Conservation (phyloP, 371 early-diverging fungal genomes). For the Mucor indicus region DNA sequence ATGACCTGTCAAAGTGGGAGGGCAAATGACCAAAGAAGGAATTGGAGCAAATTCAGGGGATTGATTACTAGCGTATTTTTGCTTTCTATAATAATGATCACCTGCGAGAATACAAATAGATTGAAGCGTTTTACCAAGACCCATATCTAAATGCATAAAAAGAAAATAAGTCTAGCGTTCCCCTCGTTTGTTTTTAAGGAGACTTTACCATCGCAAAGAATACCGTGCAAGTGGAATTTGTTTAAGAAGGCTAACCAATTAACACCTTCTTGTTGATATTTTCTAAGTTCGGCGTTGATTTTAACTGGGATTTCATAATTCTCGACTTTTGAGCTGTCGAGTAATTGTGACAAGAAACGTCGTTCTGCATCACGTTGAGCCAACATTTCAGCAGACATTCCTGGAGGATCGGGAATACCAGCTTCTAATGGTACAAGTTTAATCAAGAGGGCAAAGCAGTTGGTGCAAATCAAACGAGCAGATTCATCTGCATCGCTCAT, state of each 20-base stretch:
- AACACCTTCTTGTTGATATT: slow-evolving; percentile 97
- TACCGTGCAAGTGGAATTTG: slow-evolving; percentile 94
- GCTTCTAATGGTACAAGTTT: slow-evolving; percentile 91
- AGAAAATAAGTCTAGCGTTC: neutral
- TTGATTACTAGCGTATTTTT: slow-evolving; percentile 59
- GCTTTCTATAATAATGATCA: slow-evolving; percentile 74
- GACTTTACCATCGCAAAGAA: slow-evolving; percentile 89
- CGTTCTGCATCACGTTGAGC: slow-evolving; percentile 83
- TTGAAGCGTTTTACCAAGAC: slow-evolving; percentile 97
- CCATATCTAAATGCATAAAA: slow-evolving; percentile 78
- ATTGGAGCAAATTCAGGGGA: slow-evolving; percentile 63
- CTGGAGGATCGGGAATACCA: slow-evolving; percentile 89
- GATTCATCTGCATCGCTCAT: slow-evolving; percentile 94
- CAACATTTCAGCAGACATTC: slow-evolving; percentile 76
- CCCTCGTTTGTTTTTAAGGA: neutral
- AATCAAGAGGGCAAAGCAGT: slow-evolving; percentile 92
- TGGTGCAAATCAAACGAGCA: slow-evolving; percentile 85
- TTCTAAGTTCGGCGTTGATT: slow-evolving; percentile 89
- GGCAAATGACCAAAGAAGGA: slow-evolving; percentile 96
- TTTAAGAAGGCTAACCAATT: slow-evolving; percentile 98
- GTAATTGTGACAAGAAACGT: slow-evolving; percentile 85
- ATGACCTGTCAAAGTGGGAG: slow-evolving; percentile 95
- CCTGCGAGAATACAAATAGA: slow-evolving; percentile 94
- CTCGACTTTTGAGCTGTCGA: slow-evolving; percentile 87
- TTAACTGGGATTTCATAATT: slow-evolving; percentile 83